Conservation (phyloP, 75 land plant genomes). For the Pinus tabuliformis region DNA sequence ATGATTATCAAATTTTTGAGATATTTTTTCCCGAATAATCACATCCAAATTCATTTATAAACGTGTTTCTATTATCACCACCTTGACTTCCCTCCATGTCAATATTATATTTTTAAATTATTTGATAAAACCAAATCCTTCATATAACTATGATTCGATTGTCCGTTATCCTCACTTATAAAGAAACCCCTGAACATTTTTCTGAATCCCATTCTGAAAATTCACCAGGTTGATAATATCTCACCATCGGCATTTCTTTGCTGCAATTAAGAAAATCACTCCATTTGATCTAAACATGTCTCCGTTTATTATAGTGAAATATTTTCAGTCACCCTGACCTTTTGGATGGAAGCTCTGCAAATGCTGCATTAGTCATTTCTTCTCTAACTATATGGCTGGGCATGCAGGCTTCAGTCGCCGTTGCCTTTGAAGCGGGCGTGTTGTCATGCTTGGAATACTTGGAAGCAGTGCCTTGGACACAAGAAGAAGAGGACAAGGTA, state of each 20-base stretch:
- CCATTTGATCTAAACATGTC: neutral
- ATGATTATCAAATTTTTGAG: too few species aligned
- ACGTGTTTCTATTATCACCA: too few species aligned
- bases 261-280: neutral
- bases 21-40: too few species aligned
- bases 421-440: constrained; percentile 58
- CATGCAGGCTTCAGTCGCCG: constrained; percentile 58
- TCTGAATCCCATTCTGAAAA: too few species aligned
- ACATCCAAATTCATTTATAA: too few species aligned
- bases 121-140: too few species aligned
- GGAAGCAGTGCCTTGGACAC: constrained; percentile 87
- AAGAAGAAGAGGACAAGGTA: constrained; percentile 81
- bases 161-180: too few species aligned
- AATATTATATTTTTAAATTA: too few species aligned
- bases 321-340: neutral
- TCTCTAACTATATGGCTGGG: neutral
- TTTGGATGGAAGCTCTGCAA: neutral
- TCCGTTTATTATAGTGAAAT: neutral
- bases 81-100: too few species aligned
- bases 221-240: too few species aligned
- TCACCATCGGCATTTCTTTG: neutral
- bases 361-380: neutral
- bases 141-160: too few species aligned
- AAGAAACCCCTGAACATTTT: too few species aligned
- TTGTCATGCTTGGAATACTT: constrained; percentile 72